Evolutionary conservation across 768 basidiomycete species (phyloP), one percentile per base, ranked within the genome.

Genomic region (Leccinum boreale): DNA sequence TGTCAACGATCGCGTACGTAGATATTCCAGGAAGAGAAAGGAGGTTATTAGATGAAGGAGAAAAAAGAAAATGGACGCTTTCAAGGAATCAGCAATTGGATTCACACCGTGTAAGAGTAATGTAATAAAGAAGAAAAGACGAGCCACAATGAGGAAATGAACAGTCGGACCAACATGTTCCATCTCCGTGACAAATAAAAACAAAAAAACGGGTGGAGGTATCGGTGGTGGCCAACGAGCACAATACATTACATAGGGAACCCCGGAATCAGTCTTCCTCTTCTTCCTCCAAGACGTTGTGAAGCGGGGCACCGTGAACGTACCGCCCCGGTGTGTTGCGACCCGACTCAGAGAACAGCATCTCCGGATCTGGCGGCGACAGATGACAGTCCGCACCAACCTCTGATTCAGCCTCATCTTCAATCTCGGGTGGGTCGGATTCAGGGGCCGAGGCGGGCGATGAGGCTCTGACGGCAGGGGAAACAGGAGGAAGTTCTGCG

Each of bases 241-340:
- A 58, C 28, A 61, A 61, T 67, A 64, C 52, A 53, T 67, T 62
- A 70, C 67, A 42, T 19, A 66, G 11, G 53, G 8, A 50, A 54
- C 53, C 39, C 48, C 23, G 50, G 50, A 52, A 39, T 56, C 42
- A 61, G 2, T 85, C 85, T 64, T 90, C 87, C 60, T 91, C 89
- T 58, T 89, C 86, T 65, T 92, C 90, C 69, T 92, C 92, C 50
- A 92, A 23, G 44, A 94, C 92, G 59, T 93, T 93, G 62, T 92
- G 89, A 65, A 94, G 77, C 28, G 92, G 92, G 8, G 89, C 89
- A 24, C 92, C 92, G 65, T 94, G 92, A 14, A 90, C 70, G 67
- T 94, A 94, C 45, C 90, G 82, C 33, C 71, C 82, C 11, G 89
- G 89, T 63, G 86, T 89, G 19, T 73, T 75, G n/a, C 83, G 77